Evolutionary conservation across 768 basidiomycete genomes (phyloP).

Genomic region (Phylloporus rhodoxanthus): DNA sequence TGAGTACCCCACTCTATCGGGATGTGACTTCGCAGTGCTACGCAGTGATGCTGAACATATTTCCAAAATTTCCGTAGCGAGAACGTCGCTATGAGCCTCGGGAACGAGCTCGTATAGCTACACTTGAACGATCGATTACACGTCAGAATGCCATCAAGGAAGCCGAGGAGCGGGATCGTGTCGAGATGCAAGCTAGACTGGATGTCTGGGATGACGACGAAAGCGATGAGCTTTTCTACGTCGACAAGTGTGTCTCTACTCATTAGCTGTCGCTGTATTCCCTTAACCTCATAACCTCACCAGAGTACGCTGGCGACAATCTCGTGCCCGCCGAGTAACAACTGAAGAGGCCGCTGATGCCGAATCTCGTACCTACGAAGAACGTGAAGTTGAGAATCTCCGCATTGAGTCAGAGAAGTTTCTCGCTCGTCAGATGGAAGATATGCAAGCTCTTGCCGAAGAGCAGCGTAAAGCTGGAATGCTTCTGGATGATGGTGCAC

Average conservation of each 20-base stretch:
- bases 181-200: slow-evolving; percentile 74
- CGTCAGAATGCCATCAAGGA: slow-evolving; percentile 68
- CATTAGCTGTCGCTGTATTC: not conserved
- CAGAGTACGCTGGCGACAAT: slow-evolving; percentile 81
- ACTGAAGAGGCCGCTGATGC: slow-evolving; percentile 82
- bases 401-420: slow-evolving; percentile 90
- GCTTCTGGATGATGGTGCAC: slow-evolving; percentile 85
- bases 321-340: slow-evolving; percentile 62
- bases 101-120: slow-evolving; percentile 75
- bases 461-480: slow-evolving; percentile 89
- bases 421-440: slow-evolving; percentile 90
- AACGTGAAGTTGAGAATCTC: slow-evolving; percentile 80
- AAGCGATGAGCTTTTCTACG: slow-evolving; percentile 88
- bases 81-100: slow-evolving; percentile 91
- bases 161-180: slow-evolving; percentile 70
- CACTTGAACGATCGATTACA: slow-evolving; percentile 69
- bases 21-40: not conserved
- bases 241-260: slow-evolving; percentile 65
- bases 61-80: slow-evolving; percentile 44
- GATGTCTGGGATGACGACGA: slow-evolving; percentile 92
- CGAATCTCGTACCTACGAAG: slow-evolving; percentile 76
- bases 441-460: slow-evolving; percentile 87
- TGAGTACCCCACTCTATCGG: slow-evolving; percentile 37
- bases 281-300: not conserved
- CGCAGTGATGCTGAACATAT: not conserved